These are phyloP conservation scores for Blastocystis sp. DNA, from an alignment of 352 stramenopile genomes.

Conservation along the genomic window DNA sequence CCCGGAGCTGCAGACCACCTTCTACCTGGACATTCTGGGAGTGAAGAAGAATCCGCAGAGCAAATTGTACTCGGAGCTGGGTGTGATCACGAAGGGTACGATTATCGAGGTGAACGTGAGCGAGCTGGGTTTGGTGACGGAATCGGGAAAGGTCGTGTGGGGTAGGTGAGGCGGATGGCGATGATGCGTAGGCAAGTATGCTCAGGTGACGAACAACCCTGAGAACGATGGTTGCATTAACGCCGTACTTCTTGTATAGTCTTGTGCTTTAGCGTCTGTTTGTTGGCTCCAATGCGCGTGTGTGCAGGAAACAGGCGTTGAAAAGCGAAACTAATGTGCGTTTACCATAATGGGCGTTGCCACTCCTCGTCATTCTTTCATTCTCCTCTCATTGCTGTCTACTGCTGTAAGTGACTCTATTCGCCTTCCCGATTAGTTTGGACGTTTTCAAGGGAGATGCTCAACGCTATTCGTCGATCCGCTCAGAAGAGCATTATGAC, in stretches of 20 bases:
- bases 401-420: too few species aligned
- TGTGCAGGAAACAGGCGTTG: too few species aligned
- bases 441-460: neutral
- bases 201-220: constrained; percentile 99
- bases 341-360: too few species aligned
- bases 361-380: too few species aligned
- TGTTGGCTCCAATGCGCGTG: neutral
- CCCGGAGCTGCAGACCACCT: constrained; percentile 99
- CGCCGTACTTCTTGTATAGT: constrained; percentile 94
- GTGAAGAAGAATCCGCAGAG: constrained; percentile 99
- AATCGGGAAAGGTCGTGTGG: constrained; percentile 98
- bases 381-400: too few species aligned
- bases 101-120: constrained; percentile 97
- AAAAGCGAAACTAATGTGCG: too few species aligned
- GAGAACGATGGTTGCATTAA: constrained; percentile 98
- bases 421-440: too few species aligned
- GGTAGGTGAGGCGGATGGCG: constrained; percentile 79
- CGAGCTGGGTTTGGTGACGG: constrained; percentile 97
- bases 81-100: constrained; percentile 99
- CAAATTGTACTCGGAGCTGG: constrained; percentile 91
- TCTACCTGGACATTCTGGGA: constrained; percentile 97
- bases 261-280: constrained; percentile 30
- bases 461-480: constrained; percentile 9
- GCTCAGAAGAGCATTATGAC: constrained; percentile 65
- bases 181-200: constrained; percentile 78